phyloP scores from a whole-genome alignment of 352 stramenopile genomes.

The Phytophthora aleatoria region DNA sequence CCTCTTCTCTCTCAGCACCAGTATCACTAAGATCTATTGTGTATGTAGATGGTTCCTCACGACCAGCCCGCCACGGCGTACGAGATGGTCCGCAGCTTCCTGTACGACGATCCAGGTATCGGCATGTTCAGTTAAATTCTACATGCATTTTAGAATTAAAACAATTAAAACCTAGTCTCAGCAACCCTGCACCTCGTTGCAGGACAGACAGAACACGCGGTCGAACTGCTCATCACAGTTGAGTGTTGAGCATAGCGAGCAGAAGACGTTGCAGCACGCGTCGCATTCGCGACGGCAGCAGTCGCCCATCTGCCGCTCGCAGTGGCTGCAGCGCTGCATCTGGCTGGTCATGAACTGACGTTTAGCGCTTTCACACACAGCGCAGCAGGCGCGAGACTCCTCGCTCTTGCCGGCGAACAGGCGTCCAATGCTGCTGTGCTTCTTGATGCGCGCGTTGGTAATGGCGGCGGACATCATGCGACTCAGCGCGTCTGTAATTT shows the following conservation, averaged over 20 bases:
- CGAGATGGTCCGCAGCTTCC: slow-evolving; percentile 57
- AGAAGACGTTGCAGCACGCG: slow-evolving; percentile 60
- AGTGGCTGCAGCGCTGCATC: slow-evolving; percentile 61
- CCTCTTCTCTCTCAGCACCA: neutral
- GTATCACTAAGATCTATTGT: slow-evolving; percentile 7
- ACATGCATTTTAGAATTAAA: slow-evolving; percentile 39
- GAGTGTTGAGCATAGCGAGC: slow-evolving; percentile 82
- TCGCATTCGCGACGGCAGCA: slow-evolving; percentile 73
- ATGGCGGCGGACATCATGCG: slow-evolving; percentile 78
- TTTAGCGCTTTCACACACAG: slow-evolving; percentile 41
- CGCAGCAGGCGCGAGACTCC: slow-evolving; percentile 27
- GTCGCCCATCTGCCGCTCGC: slow-evolving; percentile 56
- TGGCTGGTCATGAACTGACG: slow-evolving; percentile 9
- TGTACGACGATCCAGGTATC: slow-evolving; percentile 23
- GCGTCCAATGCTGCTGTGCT: slow-evolving; percentile 50
- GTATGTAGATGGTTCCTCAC: slow-evolving; percentile 72
- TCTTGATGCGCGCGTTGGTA: slow-evolving; percentile 74
- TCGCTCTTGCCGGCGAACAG: slow-evolving; percentile 41
- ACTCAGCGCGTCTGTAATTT: slow-evolving; percentile 65
- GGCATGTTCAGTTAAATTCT: slow-evolving; percentile 46
- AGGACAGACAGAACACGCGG: slow-evolving; percentile 78
- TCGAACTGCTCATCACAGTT: slow-evolving; percentile 86
- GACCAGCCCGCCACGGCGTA: slow-evolving; percentile 62
- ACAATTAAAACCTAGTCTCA: slow-evolving; percentile 17
- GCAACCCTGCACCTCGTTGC: slow-evolving; percentile 47